A percentile compares a stretch with the other conserved stretches of the same genome.
These are phyloP conservation scores for Yamadazyma blattariae DNA, from an alignment of 1,139 yeast species.

Conservation along the genomic window DNA sequence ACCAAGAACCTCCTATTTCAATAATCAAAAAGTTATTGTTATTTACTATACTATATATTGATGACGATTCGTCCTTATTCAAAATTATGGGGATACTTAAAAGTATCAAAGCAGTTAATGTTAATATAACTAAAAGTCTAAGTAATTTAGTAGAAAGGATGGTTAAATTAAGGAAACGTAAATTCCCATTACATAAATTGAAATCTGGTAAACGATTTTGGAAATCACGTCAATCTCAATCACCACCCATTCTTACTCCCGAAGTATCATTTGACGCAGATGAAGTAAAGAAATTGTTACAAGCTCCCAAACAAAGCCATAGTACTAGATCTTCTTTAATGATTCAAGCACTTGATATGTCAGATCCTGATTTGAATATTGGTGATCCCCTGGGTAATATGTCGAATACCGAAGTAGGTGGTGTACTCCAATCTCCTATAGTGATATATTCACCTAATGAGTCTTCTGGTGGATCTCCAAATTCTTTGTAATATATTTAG, in stretches of 20 bases:
- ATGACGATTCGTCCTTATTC: constrained; percentile 12
- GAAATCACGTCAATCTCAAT: background rate
- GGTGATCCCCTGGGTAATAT: background rate
- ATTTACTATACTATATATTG: constrained; percentile 19
- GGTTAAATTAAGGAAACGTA: constrained; percentile 9
- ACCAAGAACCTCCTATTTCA: constrained; percentile 23
- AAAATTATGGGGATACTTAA: constrained; percentile 15
- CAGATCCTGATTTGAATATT: constrained; percentile 6
- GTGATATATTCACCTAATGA: too few relatives aligned
- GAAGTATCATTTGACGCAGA: constrained; percentile 11
- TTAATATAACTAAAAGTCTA: constrained; percentile 11
- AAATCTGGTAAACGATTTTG: constrained; percentile 8
- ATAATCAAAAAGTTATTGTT: constrained; percentile 27
- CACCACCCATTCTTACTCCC: constrained; percentile 3
- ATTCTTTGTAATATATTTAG: too few relatives aligned
- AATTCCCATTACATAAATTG: constrained; percentile 6
- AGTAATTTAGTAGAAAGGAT: constrained; percentile 14
- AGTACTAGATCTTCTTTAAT: background rate
- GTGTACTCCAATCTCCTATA: too few relatives aligned
- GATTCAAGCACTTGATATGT: constrained; percentile 1
- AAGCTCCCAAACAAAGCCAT: constrained; percentile 6
- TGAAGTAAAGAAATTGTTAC: constrained; percentile 8
- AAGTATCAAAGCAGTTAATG: constrained; percentile 11
- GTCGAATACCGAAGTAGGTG: too few relatives aligned
- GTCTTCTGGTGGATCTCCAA: too few relatives aligned